A percentile compares a stretch with the other conserved stretches of the same genome.
Conservation (phyloP, 768 basidiomycete species). For the Amanita rubescens region DNA sequence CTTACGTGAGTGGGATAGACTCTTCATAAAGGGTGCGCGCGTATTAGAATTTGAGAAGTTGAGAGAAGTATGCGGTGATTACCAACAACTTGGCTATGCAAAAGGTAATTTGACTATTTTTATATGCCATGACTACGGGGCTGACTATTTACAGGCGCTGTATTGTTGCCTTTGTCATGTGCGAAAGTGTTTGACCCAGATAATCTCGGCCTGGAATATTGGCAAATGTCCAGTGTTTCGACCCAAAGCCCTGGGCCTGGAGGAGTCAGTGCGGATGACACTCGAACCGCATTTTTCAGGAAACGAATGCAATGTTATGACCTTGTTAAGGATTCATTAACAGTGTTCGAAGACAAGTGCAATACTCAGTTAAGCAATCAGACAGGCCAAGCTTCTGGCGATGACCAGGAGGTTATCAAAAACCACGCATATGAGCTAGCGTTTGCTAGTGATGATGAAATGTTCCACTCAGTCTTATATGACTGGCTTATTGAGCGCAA, state of each 20-base stretch:
- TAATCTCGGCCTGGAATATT: conserved; percentile 68
- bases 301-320: conserved; percentile 68
- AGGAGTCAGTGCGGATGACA: conserved; percentile 43
- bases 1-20: conserved; percentile 30
- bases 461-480: conserved; percentile 92
- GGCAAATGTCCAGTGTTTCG: conserved; percentile 30
- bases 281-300: background rate
- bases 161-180: conserved; percentile 80
- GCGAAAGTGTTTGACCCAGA: conserved; percentile 75
- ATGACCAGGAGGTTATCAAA: conserved; percentile 66
- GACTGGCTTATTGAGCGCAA: conserved; percentile 85
- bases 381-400: conserved; percentile 20
- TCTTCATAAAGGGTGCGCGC: conserved; percentile 85
- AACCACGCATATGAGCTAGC: conserved; percentile 83
- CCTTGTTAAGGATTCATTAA: conserved; percentile 74
- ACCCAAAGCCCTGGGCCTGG: conserved; percentile 50
- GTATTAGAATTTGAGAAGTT: conserved; percentile 81
- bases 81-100: conserved; percentile 76
- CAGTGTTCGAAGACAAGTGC: conserved; percentile 67
- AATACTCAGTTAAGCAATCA: conserved; percentile 16
- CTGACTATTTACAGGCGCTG: conserved; percentile 49
- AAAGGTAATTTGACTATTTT: conserved; percentile 43
- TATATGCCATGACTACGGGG: background rate
- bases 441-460: conserved; percentile 77
- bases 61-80: conserved; percentile 83